Evolutionary conservation across 345 rosid genomes (phyloP).

Genomic region (Viola odorata): DNA sequence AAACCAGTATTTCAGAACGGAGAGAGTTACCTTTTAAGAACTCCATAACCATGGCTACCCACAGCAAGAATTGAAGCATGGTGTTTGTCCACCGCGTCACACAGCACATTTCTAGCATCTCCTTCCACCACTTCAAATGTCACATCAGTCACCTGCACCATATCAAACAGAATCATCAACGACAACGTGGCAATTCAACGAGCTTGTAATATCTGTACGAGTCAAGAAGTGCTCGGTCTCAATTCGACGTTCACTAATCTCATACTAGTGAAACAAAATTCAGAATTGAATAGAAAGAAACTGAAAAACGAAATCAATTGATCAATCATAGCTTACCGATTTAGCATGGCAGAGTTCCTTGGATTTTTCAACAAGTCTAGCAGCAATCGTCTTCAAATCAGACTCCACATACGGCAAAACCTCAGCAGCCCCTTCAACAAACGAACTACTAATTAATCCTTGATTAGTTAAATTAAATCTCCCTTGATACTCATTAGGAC

Average conservation of each 20-base stretch:
- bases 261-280: too few species aligned
- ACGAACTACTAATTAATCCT: too few species aligned
- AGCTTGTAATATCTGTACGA: too few species aligned
- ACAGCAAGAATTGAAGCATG: conserved; percentile 82
- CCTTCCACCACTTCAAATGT: conserved; percentile 65
- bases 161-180: too few species aligned
- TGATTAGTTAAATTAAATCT: too few species aligned
- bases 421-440: conserved; percentile 57
- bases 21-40: conserved; percentile 63
- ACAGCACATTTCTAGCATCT: conserved; percentile 84
- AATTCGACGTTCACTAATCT: too few species aligned
- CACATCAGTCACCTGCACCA: conserved; percentile 50
- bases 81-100: conserved; percentile 82
- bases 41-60: conserved; percentile 98
- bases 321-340: conserved; percentile 39
- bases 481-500: too few species aligned
- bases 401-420: conserved; percentile 60
- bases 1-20: too few species aligned
- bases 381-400: conserved; percentile 68
- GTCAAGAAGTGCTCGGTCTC: too few species aligned
- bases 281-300: too few species aligned
- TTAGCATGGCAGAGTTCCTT: conserved; percentile 48
- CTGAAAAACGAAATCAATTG: too few species aligned
- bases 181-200: too few species aligned
- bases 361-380: conserved; percentile 58